A percentile compares a stretch with the other conserved stretches of the same genome.
Conservation (phyloP, 257 asterid species). For the Nicotiana attenuata region DNA sequence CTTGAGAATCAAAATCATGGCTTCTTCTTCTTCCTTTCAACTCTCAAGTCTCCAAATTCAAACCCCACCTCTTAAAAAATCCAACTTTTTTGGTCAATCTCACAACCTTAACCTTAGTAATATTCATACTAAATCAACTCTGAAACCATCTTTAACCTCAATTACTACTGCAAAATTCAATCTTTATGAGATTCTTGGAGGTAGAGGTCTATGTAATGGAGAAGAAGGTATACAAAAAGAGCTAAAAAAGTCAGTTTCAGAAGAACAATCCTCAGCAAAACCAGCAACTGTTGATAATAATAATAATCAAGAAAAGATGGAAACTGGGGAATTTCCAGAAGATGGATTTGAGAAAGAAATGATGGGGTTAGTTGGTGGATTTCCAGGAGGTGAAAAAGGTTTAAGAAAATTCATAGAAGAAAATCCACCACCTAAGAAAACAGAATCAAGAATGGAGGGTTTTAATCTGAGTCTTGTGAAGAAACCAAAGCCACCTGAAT, state of each 20-base stretch:
- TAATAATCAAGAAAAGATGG: neutral
- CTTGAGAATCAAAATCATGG: constrained; percentile 32
- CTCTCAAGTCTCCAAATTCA: constrained; percentile 40
- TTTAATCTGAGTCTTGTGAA: constrained; percentile 39
- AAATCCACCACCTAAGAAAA: constrained; percentile 61
- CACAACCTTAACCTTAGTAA: constrained; percentile 17
- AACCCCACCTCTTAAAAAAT: constrained; percentile 38
- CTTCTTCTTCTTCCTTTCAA: constrained; percentile 51
- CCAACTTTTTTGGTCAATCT: constrained; percentile 57
- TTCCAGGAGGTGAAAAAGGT: constrained; percentile 87
- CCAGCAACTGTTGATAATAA: neutral
- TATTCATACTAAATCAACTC: constrained; percentile 19
- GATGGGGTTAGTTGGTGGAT: constrained; percentile 78
- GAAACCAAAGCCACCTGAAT: constrained; percentile 63
- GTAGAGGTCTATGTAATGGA: constrained; percentile 77
- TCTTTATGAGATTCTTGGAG: constrained; percentile 69
- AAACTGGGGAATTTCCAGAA: constrained; percentile 26
- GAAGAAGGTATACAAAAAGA: constrained; percentile 59
- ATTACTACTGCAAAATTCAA: constrained; percentile 58
- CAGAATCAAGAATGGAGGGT: constrained; percentile 17
- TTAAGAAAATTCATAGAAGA: constrained; percentile 53
- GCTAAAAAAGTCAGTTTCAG: constrained; percentile 37
- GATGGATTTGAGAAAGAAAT: constrained; percentile 77
- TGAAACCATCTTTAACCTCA: constrained; percentile 22
- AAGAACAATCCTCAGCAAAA: constrained; percentile 7